A percentile compares a stretch with the other conserved stretches of the same genome.
These are phyloP conservation scores for Neurospora sp. DNA, from an alignment of 495 filamentous ascomycete genomes.

Conservation along the genomic window DNA sequence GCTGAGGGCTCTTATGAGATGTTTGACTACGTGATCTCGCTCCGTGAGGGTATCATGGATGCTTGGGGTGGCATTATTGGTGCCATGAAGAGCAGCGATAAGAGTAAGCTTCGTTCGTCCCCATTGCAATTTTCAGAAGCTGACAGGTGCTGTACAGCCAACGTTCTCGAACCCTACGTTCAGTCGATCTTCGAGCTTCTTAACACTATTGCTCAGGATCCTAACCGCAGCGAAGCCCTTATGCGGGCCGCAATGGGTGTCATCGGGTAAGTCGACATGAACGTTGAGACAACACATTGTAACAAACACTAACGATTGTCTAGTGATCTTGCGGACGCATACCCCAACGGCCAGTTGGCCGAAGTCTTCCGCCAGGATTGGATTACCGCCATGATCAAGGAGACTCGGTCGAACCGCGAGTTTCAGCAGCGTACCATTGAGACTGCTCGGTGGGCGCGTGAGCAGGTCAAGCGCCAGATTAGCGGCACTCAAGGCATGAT, in stretches of 20 bases:
- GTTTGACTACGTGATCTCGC: slow-evolving; percentile 87
- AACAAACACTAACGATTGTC: not conserved
- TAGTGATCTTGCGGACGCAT: slow-evolving; percentile 89
- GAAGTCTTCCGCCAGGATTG: slow-evolving; percentile 82
- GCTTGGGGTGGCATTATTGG: slow-evolving; percentile 94
- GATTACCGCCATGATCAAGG: slow-evolving; percentile 77
- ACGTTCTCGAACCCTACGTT: slow-evolving; percentile 63
- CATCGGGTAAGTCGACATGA: slow-evolving; percentile 58
- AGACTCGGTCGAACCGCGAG: slow-evolving; percentile 75
- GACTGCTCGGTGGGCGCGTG: slow-evolving; percentile 92
- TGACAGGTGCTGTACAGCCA: slow-evolving; percentile 33
- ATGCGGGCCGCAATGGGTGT: slow-evolving; percentile 93
- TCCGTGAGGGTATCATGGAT: slow-evolving; percentile 97
- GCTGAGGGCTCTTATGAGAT: slow-evolving; percentile 74
- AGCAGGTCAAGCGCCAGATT: slow-evolving; percentile 91
- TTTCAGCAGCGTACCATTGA: slow-evolving; percentile 76
- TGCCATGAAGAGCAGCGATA: slow-evolving; percentile 74
- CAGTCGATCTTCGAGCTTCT: slow-evolving; percentile 84
- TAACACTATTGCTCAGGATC: slow-evolving; percentile 67
- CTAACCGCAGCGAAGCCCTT: slow-evolving; percentile 79
- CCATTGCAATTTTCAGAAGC: not conserved
- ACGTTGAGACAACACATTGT: not conserved
- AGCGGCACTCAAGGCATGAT: slow-evolving; percentile 39
- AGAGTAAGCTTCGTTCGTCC: slow-evolving; percentile 44
- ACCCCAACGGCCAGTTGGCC: slow-evolving; percentile 78